A percentile compares a stretch with the other conserved stretches of the same genome.
phyloP scores from a whole-genome alignment of 108 stramenopile species.

The Conticribra guillardii region DNA sequence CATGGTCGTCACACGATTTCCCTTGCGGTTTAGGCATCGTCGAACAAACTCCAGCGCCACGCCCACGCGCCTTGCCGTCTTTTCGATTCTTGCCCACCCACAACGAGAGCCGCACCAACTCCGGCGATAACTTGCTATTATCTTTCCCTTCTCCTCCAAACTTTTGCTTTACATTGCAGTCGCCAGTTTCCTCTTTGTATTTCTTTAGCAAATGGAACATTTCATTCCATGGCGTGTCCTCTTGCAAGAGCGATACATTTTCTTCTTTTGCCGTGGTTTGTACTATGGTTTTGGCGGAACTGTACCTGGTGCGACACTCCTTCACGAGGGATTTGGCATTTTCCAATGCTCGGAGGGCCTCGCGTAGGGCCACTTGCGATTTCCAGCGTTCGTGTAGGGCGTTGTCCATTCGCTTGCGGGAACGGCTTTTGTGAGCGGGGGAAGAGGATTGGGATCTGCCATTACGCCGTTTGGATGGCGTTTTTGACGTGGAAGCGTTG shows the following conservation, averaged over 20 bases:
- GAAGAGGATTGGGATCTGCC: conserved; percentile 4
- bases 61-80: conserved; percentile 26
- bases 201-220: conserved; percentile 50
- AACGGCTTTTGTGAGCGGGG: conserved; percentile 14
- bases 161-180: conserved; percentile 47
- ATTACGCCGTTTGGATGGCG: conserved; percentile 2
- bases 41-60: not conserved
- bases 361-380: conserved; percentile 44
- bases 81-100: conserved; percentile 45
- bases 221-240: conserved; percentile 53
- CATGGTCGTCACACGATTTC: not conserved
- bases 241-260: conserved; percentile 33
- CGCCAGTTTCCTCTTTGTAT: conserved; percentile 52
- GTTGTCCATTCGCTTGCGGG: conserved; percentile 43
- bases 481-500: conserved; percentile 12
- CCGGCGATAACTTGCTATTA: conserved; percentile 30
- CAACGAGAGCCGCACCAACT: conserved; percentile 31
- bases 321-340: conserved; percentile 21
- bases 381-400: conserved; percentile 35
- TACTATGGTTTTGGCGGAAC: conserved; percentile 25
- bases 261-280: conserved; percentile 39
- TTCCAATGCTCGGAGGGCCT: conserved; percentile 30
- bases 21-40: not conserved
- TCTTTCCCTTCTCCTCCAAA: conserved; percentile 18
- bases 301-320: conserved; percentile 37